These are phyloP conservation scores for Scenedesmus sp. DNA, from an alignment of 163 green algal genomes.

Conservation along the genomic window DNA sequence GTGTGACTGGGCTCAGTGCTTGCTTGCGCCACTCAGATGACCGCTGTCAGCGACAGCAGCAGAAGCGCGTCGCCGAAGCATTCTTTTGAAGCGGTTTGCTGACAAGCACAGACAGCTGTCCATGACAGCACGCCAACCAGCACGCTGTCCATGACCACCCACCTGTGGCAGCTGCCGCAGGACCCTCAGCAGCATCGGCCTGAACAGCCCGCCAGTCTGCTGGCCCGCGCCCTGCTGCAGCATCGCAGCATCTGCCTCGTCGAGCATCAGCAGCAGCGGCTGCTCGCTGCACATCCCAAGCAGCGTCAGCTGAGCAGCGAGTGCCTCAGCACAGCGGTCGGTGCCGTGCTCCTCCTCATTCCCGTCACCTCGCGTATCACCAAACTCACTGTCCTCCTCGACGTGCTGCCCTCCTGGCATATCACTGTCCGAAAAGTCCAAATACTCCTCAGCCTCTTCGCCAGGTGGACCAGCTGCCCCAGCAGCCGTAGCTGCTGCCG, in stretches of 20 bases:
- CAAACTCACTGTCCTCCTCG: constrained; percentile 3
- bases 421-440: background rate
- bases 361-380: background rate
- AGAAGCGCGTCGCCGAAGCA: too few relatives aligned
- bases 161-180: constrained; percentile 34
- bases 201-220: constrained; percentile 8
- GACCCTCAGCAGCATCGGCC: constrained; percentile 7
- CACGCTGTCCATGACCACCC: background rate
- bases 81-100: too few relatives aligned
- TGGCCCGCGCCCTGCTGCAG: background rate
- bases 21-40: too few relatives aligned
- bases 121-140: too few relatives aligned
- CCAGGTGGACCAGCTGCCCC: too few relatives aligned
- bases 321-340: background rate
- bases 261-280: constrained; percentile 52
- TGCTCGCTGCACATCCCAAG: constrained; percentile 10
- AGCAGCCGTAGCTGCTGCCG: background rate
- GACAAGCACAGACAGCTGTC: too few relatives aligned
- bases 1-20: too few relatives aligned
- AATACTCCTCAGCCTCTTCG: background rate
- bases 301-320: constrained; percentile 29
- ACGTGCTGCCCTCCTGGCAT: background rate
- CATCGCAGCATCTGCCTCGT: constrained; percentile 44
- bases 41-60: background rate
- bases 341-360: background rate